These are phyloP conservation scores for Pholiota conissans DNA, from an alignment of 768 basidiomycete genomes.

Conservation along the genomic window DNA sequence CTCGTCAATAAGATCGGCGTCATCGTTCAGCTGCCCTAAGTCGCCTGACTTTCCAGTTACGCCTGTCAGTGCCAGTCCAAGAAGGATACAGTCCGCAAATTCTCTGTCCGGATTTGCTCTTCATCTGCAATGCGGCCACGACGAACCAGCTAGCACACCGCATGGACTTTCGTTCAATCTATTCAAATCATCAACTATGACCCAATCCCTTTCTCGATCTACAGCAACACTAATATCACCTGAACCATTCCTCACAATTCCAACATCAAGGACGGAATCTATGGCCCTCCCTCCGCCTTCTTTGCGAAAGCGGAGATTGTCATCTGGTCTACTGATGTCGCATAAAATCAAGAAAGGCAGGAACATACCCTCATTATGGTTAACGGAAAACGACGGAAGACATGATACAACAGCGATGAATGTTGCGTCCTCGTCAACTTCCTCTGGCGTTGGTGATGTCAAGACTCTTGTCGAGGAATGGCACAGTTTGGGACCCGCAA, in stretches of 20 bases:
- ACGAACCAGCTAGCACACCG: neutral
- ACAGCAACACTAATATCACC: neutral
- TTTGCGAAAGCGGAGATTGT: conserved; percentile 3
- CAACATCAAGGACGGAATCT: neutral
- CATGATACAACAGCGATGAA: neutral
- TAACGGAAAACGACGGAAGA: neutral
- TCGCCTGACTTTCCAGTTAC: neutral
- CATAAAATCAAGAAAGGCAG: neutral
- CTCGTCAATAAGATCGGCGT: conserved; percentile 10
- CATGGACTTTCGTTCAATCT: neutral
- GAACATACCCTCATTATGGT: conserved; percentile 11
- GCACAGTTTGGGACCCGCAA: conserved; percentile 57
- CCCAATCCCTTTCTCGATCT: neutral
- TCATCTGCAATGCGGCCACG: conserved; percentile 3
- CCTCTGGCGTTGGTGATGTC: conserved; percentile 38
- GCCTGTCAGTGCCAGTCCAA: conserved; percentile 10
- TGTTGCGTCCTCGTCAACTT: conserved; percentile 7
- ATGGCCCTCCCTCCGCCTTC: conserved; percentile 7
- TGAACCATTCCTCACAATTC: neutral
- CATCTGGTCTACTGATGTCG: conserved; percentile 1
- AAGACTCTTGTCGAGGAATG: conserved; percentile 60
- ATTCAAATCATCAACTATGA: neutral
- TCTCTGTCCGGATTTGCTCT: conserved; percentile 11
- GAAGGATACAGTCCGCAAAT: conserved; percentile 24
- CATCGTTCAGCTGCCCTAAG: neutral